Percentiles rank a stretch among this genome's conserved stretches.
Conservation (phyloP, 2,329 filamentous ascomycete species). For the Diaporthe eres region DNA sequence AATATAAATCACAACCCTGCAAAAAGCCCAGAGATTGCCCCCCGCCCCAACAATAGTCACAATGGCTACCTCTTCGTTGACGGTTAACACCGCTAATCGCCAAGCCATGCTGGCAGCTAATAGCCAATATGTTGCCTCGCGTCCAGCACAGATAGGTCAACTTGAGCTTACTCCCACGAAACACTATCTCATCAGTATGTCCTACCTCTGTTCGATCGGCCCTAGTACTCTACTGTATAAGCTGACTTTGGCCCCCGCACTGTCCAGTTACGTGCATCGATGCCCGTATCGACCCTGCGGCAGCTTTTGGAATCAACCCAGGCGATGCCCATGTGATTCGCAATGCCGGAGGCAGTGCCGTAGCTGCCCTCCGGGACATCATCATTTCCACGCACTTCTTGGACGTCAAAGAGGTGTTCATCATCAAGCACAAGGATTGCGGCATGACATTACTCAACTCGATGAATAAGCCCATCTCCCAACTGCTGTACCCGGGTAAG, state of each 20-base stretch:
- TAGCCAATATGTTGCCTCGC: background rate
- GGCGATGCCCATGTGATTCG: constrained; percentile 86
- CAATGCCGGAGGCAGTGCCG: constrained; percentile 77
- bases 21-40: background rate
- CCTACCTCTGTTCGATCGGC: too few relatives aligned
- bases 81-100: background rate
- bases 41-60: background rate
- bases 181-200: constrained; percentile 74
- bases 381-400: constrained; percentile 85
- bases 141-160: too few relatives aligned
- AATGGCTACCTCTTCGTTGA: background rate
- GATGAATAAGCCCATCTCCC: background rate
- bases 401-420: constrained; percentile 79
- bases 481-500: background rate
- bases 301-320: constrained; percentile 77
- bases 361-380: constrained; percentile 81
- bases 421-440: constrained; percentile 82
- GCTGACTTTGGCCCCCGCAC: constrained; percentile 42
- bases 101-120: background rate
- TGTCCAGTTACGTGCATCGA: constrained; percentile 85
- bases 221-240: background rate
- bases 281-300: constrained; percentile 77
- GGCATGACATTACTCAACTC: constrained; percentile 66
- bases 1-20: background rate
- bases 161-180: constrained; percentile 78